Evolutionary conservation across 208 protist species (phyloP), one percentile per base, ranked within the genome.

Genomic region (Leptomonas pyrrhocoris): DNA sequence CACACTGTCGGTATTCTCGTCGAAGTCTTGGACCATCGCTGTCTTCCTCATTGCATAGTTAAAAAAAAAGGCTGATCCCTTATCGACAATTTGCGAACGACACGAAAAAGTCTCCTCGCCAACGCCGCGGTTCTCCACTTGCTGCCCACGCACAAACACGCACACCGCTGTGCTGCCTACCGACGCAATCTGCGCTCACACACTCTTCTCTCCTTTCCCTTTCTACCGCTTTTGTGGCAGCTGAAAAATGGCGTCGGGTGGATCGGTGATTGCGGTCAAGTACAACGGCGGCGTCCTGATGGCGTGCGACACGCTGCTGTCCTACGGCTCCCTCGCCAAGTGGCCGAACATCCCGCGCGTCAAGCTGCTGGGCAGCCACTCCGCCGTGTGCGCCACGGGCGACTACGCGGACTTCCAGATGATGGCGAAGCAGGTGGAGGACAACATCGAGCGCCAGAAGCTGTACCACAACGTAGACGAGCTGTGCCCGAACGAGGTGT

Each of bases 401-500:
- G 97, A 99, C 84, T 97, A 97, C 68, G 96, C 95, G 34, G 98
- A 99, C 79, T 99, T 98, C 77, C 98, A 99, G 85, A 75, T 89
- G 49, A 89, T 99, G 72, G 79, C 83, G 21, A 66, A 85, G 38
- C 56, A 83, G 30, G 58, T 98, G 28, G 79, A 92, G 31, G 81
- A 93, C 40, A 81, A 91, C 40, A 85, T 97, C 62, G 88, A 94
- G 40, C 81, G 78, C 6, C 89, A 94, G 62, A 74, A 67, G 46
- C 75, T 93, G 68, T 84, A 94, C 73, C 83, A 91, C 49, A 85
- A 97, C 57, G 89, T 90, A 15, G 86, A 88, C 59, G 79, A 83
- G 25, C 66, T 97, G 34, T 80, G 61, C 19, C 89, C 97, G 30
- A 57, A 71, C n/a, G 95, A 98, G 72, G 86, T 99, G 30, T 98